Evolutionary conservation across 345 rosid genomes (phyloP).

Genomic region (Brassica incana): DNA sequence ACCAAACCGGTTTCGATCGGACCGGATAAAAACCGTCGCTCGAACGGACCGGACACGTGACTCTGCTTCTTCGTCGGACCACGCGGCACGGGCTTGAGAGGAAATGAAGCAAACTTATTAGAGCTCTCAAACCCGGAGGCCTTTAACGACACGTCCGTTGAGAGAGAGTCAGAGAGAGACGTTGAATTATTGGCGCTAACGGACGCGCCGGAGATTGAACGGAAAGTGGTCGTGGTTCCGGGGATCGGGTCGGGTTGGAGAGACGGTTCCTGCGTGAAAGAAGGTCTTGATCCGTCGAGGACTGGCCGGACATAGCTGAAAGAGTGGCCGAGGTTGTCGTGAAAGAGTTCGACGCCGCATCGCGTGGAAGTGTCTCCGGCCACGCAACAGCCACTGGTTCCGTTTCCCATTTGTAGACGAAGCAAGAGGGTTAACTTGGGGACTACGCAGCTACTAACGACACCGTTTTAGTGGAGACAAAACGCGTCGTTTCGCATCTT

Average conservation of each 20-base stretch:
- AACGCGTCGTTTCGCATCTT: constrained; percentile 38
- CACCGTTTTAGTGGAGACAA: not conserved
- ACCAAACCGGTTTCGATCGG: constrained; percentile 49
- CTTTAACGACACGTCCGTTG: constrained; percentile 35
- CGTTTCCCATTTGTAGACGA: constrained; percentile 60
- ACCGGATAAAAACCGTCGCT: constrained; percentile 43
- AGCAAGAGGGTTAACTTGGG: not conserved
- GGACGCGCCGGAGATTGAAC: constrained; percentile 91
- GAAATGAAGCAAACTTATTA: constrained; percentile 65
- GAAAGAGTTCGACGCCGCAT: constrained; percentile 41
- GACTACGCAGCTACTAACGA: constrained; percentile 12
- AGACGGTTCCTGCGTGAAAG: constrained; percentile 37
- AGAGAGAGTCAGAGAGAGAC: constrained; percentile 56
- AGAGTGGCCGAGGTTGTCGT: constrained; percentile 74
- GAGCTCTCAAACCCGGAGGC: constrained; percentile 91
- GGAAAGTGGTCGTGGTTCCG: constrained; percentile 54
- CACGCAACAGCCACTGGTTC: constrained; percentile 54
- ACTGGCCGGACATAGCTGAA: constrained; percentile 75
- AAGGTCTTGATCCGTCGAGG: constrained; percentile 33
- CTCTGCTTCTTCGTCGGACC: constrained; percentile 39
- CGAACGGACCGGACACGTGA: constrained; percentile 37
- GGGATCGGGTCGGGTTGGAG: constrained; percentile 47
- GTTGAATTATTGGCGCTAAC: constrained; percentile 88
- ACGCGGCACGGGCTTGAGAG: constrained; percentile 77
- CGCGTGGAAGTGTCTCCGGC: constrained; percentile 49